A percentile compares a stretch with the other conserved stretches of the same genome.
These are phyloP conservation scores for Lasiodiplodia theobromae DNA, from an alignment of 2,329 filamentous ascomycete species.

Conservation along the genomic window DNA sequence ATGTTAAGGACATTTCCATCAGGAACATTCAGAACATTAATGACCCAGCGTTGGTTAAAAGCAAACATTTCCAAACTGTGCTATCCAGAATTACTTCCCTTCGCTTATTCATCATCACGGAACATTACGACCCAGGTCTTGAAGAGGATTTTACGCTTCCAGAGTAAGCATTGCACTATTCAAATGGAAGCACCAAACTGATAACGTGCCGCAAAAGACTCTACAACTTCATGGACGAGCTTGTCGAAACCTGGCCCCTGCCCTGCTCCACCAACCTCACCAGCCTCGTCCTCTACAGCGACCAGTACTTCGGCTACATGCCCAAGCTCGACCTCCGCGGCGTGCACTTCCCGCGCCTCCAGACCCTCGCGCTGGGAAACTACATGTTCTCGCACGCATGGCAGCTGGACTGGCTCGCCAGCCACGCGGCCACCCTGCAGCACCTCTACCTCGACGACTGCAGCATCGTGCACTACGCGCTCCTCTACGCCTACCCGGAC, in stretches of 20 bases:
- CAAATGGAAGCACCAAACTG: background rate
- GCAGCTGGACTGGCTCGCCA: constrained; percentile 57
- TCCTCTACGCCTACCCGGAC: constrained; percentile 3
- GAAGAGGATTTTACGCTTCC: background rate
- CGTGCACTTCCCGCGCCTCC: constrained; percentile 49
- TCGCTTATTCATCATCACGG: background rate
- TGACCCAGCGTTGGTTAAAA: background rate
- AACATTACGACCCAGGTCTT: background rate
- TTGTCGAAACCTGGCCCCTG: constrained; percentile 35
- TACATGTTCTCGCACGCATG: constrained; percentile 54
- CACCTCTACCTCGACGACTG: constrained; percentile 56
- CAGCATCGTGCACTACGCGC: constrained; percentile 40
- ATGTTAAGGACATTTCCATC: background rate
- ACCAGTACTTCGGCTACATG: constrained; percentile 51
- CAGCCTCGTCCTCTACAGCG: constrained; percentile 44
- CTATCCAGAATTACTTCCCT: constrained; percentile 1
- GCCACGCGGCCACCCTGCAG: constrained; percentile 47
- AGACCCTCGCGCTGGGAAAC: constrained; percentile 50
- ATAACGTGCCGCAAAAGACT: constrained; percentile 22
- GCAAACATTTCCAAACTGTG: background rate
- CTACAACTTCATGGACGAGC: constrained; percentile 34
- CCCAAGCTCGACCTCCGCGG: constrained; percentile 47
- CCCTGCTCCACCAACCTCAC: constrained; percentile 43
- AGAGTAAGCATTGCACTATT: background rate
- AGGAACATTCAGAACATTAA: constrained; percentile 6